Conservation (phyloP, 1,284 basidiomycete species). For the Sporisorium graminicola region DNA sequence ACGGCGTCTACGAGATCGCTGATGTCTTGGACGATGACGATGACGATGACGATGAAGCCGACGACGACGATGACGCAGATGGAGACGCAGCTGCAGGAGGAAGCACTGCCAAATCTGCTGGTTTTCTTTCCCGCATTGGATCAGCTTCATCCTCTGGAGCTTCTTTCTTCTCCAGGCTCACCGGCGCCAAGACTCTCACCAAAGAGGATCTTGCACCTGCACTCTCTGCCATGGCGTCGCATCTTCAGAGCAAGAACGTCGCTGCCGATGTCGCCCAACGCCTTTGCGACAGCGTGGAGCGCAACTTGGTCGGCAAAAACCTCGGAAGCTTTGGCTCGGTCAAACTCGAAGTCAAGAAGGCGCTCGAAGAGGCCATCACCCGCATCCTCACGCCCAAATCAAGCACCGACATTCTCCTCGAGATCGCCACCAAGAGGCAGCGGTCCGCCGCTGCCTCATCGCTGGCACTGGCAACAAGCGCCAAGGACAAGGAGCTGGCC, state of each 20-base stretch:
- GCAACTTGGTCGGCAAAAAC: conserved; percentile 84
- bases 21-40: conserved; percentile 76
- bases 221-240: conserved; percentile 92
- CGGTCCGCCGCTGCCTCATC: conserved; percentile 50
- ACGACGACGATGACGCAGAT: conserved; percentile 74
- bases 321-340: conserved; percentile 72
- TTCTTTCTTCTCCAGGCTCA: conserved; percentile 74
- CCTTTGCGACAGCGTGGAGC: conserved; percentile 91
- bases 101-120: conserved; percentile 67
- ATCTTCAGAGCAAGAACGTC: conserved; percentile 98
- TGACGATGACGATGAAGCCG: conserved; percentile 73
- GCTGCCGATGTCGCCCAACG: conserved; percentile 94
- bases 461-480: conserved; percentile 67
- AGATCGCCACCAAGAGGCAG: conserved; percentile 73
- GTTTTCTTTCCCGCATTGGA: conserved; percentile 75
- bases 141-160: conserved; percentile 36
- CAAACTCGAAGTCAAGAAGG: conserved; percentile 84
- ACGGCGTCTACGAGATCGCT: conserved; percentile 92
- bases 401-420: conserved; percentile 90
- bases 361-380: conserved; percentile 88
- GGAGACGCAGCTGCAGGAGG: conserved; percentile 6
- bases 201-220: conserved; percentile 88
- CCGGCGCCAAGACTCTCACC: conserved; percentile 79
- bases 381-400: conserved; percentile 95
- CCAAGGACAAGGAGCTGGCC: conserved; percentile 70